These are phyloP conservation scores for Neurospora sublineolata DNA, from an alignment of 495 filamentous ascomycete species.

Conservation along the genomic window DNA sequence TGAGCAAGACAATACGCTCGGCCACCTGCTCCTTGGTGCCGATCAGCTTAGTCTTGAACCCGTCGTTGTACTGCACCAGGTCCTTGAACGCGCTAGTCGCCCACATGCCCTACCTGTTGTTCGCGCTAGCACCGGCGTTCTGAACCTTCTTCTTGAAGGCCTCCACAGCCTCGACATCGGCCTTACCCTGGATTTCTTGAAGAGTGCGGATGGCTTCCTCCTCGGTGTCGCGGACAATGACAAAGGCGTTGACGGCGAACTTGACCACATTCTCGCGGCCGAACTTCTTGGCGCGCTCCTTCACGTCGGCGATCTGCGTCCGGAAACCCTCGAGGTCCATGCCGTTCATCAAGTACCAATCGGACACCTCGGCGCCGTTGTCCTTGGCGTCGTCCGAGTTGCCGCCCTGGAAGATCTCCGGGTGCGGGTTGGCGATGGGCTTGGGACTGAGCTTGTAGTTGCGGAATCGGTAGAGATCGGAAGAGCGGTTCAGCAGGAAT, in stretches of 20 bases:
- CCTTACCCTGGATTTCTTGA: slow-evolving; percentile 39
- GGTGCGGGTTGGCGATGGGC: slow-evolving; percentile 31
- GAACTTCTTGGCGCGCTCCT: slow-evolving; percentile 23
- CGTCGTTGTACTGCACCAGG: slow-evolving; percentile 40
- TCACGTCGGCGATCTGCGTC: slow-evolving; percentile 34
- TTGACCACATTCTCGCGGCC: slow-evolving; percentile 27
- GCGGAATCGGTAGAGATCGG: slow-evolving; percentile 38
- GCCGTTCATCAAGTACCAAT: slow-evolving; percentile 43
- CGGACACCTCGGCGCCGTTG: slow-evolving; percentile 30
- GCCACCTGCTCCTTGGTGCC: slow-evolving; percentile 38
- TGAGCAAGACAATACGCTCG: slow-evolving; percentile 35
- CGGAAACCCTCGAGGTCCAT: slow-evolving; percentile 39
- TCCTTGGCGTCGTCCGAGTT: slow-evolving; percentile 35
- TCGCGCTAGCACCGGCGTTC: slow-evolving; percentile 31
- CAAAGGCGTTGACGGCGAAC: slow-evolving; percentile 38
- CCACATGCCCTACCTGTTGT: slow-evolving; percentile 37
- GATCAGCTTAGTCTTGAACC: slow-evolving; percentile 41
- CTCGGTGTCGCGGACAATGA: slow-evolving; percentile 38
- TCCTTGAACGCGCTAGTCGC: slow-evolving; percentile 35
- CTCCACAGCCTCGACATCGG: slow-evolving; percentile 33
- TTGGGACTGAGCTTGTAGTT: slow-evolving; percentile 37
- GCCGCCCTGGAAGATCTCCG: slow-evolving; percentile 39
- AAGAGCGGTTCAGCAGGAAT: too few species aligned
- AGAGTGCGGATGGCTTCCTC: slow-evolving; percentile 33
- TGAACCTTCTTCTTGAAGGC: slow-evolving; percentile 34